These are phyloP conservation scores for Penicillium maclennaniae DNA, from an alignment of 495 filamentous ascomycete genomes.

Conservation along the genomic window DNA sequence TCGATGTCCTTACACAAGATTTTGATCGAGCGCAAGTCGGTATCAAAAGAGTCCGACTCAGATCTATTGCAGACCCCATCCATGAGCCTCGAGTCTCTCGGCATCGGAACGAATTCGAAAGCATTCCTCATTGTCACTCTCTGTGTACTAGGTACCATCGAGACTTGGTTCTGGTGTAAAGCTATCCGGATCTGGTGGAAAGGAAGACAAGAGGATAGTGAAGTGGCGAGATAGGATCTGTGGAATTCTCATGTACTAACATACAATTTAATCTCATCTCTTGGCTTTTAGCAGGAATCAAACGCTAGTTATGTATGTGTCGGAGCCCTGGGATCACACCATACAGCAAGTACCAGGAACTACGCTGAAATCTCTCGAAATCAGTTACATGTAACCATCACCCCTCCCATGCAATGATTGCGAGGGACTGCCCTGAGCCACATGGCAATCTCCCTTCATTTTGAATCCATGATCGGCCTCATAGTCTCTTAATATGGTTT, in stretches of 20 bases:
- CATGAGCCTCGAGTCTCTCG: slow-evolving; percentile 10
- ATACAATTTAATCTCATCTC: neutral
- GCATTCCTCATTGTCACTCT: slow-evolving; percentile 15
- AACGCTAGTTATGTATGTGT: neutral
- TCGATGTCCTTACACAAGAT: neutral
- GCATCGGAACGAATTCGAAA: slow-evolving; percentile 19
- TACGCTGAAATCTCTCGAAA: too few relatives aligned
- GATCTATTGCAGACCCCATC: neutral
- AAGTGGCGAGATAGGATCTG: too few relatives aligned
- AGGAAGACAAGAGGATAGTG: neutral
- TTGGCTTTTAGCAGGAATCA: neutral
- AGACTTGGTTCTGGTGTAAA: slow-evolving; percentile 70
- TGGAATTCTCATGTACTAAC: neutral
- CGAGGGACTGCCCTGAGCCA: too few relatives aligned
- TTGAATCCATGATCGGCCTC: too few relatives aligned
- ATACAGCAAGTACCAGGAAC: too few relatives aligned
- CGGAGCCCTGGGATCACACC: too few relatives aligned
- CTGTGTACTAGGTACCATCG: slow-evolving; percentile 40
- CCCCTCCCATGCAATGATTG: too few relatives aligned
- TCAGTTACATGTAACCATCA: too few relatives aligned
- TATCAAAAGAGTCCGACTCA: neutral
- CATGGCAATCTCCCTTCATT: too few relatives aligned
- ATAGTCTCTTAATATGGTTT: too few relatives aligned
- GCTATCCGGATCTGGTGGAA: slow-evolving; percentile 55
- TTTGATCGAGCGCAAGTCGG: neutral